Evolutionary conservation across 345 rosid species (phyloP).

Genomic region (Populus simonii): DNA sequence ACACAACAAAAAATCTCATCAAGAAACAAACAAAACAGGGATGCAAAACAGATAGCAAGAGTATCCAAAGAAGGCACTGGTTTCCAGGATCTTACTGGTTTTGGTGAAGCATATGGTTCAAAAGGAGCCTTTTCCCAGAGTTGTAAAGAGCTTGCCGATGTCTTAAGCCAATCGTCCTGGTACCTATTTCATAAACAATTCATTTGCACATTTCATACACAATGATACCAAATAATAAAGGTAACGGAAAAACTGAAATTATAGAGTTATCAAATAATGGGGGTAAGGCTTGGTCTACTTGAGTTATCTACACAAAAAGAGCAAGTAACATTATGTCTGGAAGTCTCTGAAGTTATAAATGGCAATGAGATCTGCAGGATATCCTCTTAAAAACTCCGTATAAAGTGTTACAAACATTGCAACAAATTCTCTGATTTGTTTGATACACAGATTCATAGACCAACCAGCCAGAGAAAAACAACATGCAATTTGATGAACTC

Average conservation of each 20-base stretch:
- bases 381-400: background rate
- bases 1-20: slow-evolving; percentile 3
- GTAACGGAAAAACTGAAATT: background rate
- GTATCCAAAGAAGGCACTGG: background rate
- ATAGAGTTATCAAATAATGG: background rate
- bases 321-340: background rate
- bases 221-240: background rate
- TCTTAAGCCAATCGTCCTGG: slow-evolving; percentile 99
- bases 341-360: background rate
- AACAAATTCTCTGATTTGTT: background rate
- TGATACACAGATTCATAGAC: background rate
- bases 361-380: background rate
- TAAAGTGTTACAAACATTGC: background rate
- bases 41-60: background rate
- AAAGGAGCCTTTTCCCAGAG: slow-evolving; percentile 98
- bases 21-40: slow-evolving; percentile 1
- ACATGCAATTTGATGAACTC: background rate
- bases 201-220: background rate
- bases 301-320: background rate
- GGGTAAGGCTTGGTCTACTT: background rate
- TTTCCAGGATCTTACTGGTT: slow-evolving; percentile 56
- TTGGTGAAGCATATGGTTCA: slow-evolving; percentile 86
- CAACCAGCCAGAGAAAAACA: background rate
- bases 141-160: slow-evolving; percentile 75
- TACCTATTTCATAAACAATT: slow-evolving; percentile 47